Conservation (phyloP, 2,329 filamentous ascomycete species). For the Rutstroemia sydowiana region DNA sequence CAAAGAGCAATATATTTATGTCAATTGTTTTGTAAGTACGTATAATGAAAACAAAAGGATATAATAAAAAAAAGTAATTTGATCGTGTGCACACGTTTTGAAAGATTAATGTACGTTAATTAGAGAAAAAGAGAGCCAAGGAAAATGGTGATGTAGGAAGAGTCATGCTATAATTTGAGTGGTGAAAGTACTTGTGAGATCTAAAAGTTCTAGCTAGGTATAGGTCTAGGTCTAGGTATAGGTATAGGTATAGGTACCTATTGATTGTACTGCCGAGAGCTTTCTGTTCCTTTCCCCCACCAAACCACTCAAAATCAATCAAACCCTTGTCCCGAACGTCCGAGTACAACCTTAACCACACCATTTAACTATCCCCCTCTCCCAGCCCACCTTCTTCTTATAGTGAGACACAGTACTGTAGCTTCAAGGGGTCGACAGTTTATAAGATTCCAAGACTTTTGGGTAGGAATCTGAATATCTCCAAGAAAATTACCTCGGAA, state of each 20-base stretch:
- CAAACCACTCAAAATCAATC: too few relatives aligned
- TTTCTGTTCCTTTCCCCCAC: neutral
- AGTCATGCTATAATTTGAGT: neutral
- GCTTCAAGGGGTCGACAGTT: too few relatives aligned
- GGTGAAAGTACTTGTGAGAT: neutral
- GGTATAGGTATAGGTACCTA: neutral
- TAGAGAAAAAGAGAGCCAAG: too few relatives aligned
- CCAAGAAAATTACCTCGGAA: too few relatives aligned
- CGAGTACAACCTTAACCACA: neutral
- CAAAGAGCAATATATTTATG: neutral
- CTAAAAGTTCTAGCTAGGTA: neutral
- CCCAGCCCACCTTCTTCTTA: neutral
- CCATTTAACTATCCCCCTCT: neutral
- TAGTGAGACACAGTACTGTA: too few relatives aligned
- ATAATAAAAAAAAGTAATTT: neutral
- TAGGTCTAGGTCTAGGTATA: neutral
- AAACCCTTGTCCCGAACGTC: constrained; percentile 5
- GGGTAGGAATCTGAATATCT: too few relatives aligned
- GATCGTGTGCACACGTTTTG: neutral
- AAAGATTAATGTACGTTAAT: neutral
- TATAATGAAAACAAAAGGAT: neutral
- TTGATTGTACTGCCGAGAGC: neutral
- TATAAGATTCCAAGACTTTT: too few relatives aligned
- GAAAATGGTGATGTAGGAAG: neutral
- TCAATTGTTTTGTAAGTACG: constrained; percentile 7